Evolutionary conservation across 1,139 yeast genomes (phyloP).

Genomic region (Diutina sp.): DNA sequence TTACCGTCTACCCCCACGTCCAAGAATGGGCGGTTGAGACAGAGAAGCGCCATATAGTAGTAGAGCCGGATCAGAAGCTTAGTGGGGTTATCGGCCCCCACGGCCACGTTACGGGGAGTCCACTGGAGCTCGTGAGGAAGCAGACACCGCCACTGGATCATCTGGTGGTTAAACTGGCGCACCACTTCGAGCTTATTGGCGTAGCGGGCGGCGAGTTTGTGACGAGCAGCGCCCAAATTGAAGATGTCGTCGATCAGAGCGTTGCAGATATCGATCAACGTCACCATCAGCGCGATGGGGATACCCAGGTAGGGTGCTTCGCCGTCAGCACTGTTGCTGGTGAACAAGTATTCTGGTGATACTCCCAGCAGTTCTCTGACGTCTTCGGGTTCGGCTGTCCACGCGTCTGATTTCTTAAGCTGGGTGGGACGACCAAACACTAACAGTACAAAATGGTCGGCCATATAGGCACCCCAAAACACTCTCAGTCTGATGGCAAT

Average conservation of each 20-base stretch:
- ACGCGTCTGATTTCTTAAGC: slow-evolving; percentile 42
- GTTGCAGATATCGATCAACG: slow-evolving; percentile 39
- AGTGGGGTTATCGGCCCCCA: slow-evolving; percentile 7
- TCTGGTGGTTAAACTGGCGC: slow-evolving; percentile 5
- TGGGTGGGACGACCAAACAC: slow-evolving; percentile 20
- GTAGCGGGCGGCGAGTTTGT: neutral
- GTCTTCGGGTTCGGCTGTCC: slow-evolving; percentile 49
- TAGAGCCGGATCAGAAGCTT: slow-evolving; percentile 6
- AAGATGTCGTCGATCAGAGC: slow-evolving; percentile 43
- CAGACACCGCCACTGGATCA: slow-evolving; percentile 6
- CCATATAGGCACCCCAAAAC: slow-evolving; percentile 8
- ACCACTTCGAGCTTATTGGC: slow-evolving; percentile 2
- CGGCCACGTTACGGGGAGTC: slow-evolving; percentile 4
- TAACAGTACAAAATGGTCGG: slow-evolving; percentile 8
- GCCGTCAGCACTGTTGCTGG: slow-evolving; percentile 9
- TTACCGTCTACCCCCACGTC: neutral
- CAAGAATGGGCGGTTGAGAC: slow-evolving; percentile 7
- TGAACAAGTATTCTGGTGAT: slow-evolving; percentile 29
- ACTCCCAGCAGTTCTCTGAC: slow-evolving; percentile 47
- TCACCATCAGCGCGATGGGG: slow-evolving; percentile 33
- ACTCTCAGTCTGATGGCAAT: slow-evolving; percentile 6
- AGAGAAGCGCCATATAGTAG: slow-evolving; percentile 7
- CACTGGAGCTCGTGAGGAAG: slow-evolving; percentile 6
- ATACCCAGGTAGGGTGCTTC: slow-evolving; percentile 11
- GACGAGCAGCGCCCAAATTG: slow-evolving; percentile 9